Conservation (phyloP, 192 early-diverging fungal species). For the Jimgerdemannia lactiflua region DNA sequence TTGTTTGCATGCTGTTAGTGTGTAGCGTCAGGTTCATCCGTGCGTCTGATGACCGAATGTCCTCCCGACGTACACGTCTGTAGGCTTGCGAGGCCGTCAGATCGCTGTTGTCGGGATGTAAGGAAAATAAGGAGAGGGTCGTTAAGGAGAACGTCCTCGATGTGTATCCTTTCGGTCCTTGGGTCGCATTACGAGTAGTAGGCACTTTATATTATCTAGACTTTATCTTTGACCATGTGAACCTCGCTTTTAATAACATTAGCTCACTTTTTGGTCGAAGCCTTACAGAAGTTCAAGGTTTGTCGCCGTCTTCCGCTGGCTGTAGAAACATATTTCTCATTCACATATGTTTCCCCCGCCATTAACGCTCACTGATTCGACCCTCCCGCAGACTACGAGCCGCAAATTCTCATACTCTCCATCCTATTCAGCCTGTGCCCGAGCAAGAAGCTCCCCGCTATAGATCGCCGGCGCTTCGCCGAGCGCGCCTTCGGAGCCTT, state of each 20-base stretch:
- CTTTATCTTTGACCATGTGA: no score
- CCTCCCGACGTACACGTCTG: not conserved
- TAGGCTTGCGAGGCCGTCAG: not conserved
- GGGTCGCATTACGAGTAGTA: no score
- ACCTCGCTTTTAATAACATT: no score
- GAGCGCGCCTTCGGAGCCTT: not conserved
- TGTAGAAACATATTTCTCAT: no score
- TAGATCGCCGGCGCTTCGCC: not conserved
- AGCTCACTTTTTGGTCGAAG: not conserved
- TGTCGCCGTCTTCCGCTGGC: no score
- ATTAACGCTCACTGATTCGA: not conserved
- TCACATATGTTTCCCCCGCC: no score
- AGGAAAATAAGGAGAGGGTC: not conserved
- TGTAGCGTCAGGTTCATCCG: no score
- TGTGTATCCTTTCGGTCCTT: no score
- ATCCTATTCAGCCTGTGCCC: not conserved
- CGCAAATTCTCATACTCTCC: not conserved
- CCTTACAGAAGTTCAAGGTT: not conserved
- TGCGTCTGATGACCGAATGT: not conserved
- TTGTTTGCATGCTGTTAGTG: not conserved
- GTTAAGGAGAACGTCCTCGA: not conserved
- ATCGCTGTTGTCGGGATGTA: not conserved
- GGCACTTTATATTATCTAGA: no score
- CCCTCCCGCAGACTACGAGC: no score
- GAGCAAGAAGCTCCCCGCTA: not conserved